Percentiles rank a stretch among this genome's conserved stretches.
Conservation (phyloP, 2,329 filamentous ascomycete species). For the Cladosporium cucumerinum region DNA sequence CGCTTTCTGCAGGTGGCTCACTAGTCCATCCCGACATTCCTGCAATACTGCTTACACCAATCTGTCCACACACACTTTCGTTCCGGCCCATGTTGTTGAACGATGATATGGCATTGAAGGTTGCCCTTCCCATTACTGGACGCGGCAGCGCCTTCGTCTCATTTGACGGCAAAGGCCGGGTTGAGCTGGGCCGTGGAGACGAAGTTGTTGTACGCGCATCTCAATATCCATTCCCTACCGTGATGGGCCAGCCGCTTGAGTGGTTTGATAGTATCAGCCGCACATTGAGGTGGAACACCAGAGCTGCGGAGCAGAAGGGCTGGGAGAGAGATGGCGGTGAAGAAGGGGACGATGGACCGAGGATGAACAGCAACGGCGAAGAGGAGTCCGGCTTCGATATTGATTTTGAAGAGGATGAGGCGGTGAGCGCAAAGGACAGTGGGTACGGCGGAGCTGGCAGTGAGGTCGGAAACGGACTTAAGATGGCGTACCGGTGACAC, state of each 20-base stretch:
- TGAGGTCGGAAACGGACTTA: conserved; percentile 21
- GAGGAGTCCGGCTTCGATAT: conserved; percentile 81
- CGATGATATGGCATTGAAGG: conserved; percentile 86
- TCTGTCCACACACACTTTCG: conserved; percentile 93
- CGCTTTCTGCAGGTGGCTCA: conserved; percentile 88
- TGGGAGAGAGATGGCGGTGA: conserved; percentile 64
- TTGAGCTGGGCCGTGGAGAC: conserved; percentile 90
- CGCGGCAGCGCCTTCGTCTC: conserved; percentile 94
- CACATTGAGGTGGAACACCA: conserved; percentile 90
- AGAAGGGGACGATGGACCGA: conserved; percentile 34
- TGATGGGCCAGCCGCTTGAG: conserved; percentile 82
- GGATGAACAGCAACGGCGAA: conserved; percentile 33
- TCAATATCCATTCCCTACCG: conserved; percentile 95
- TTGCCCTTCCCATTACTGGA: conserved; percentile 78
- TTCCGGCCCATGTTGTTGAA: conserved; percentile 98
- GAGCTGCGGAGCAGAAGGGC: conserved; percentile 86
- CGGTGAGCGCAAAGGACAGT: conserved; percentile 35
- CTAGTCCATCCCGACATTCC: conserved; percentile 96
- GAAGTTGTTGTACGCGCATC: conserved; percentile 94
- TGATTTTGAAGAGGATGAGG: conserved; percentile 68
- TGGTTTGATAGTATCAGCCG: conserved; percentile 96
- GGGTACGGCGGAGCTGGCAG: conserved; percentile 27
- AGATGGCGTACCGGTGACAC: conserved; percentile 9
- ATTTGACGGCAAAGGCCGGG: conserved; percentile 93
- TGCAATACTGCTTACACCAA: conserved; percentile 91